Conservation (phyloP, 2,329 filamentous ascomycete species). For the Aspergillus sp. region DNA sequence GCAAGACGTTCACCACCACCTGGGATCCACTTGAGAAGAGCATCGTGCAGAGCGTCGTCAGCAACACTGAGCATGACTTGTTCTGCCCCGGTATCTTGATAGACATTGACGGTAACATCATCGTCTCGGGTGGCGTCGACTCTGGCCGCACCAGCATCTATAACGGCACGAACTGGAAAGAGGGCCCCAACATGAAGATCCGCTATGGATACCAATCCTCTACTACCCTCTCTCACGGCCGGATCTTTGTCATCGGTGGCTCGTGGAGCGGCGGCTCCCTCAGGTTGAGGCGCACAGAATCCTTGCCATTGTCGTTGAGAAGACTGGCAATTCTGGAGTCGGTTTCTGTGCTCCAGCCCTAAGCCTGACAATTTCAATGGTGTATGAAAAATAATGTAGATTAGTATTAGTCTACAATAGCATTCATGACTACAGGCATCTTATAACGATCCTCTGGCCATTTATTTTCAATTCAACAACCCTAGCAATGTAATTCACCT, state of each 20-base stretch:
- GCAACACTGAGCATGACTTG: constrained; percentile 24
- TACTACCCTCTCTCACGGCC: constrained; percentile 46
- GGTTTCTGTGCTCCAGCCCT: too few relatives aligned
- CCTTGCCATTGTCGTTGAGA: too few relatives aligned
- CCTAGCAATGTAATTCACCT: too few relatives aligned
- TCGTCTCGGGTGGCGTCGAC: constrained; percentile 51
- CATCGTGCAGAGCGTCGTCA: constrained; percentile 9
- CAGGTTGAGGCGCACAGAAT: too few relatives aligned
- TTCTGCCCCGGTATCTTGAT: constrained; percentile 22
- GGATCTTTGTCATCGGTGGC: constrained; percentile 54
- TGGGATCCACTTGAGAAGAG: not conserved
- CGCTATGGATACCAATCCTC: constrained; percentile 50
- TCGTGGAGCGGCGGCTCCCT: constrained; percentile 43
- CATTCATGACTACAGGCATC: too few relatives aligned
- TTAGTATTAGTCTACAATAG: too few relatives aligned
- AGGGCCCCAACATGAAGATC: constrained; percentile 40
- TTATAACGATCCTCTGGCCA: too few relatives aligned
- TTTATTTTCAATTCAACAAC: too few relatives aligned
- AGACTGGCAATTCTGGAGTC: too few relatives aligned
- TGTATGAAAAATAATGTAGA: too few relatives aligned
- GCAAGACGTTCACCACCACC: too few relatives aligned
- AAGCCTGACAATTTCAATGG: too few relatives aligned
- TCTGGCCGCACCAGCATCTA: constrained; percentile 46
- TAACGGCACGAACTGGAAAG: constrained; percentile 35
- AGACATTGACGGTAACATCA: constrained; percentile 25